Conservation (phyloP, 108 stramenopile genomes). For the Fistulifera pelliculosa region DNA sequence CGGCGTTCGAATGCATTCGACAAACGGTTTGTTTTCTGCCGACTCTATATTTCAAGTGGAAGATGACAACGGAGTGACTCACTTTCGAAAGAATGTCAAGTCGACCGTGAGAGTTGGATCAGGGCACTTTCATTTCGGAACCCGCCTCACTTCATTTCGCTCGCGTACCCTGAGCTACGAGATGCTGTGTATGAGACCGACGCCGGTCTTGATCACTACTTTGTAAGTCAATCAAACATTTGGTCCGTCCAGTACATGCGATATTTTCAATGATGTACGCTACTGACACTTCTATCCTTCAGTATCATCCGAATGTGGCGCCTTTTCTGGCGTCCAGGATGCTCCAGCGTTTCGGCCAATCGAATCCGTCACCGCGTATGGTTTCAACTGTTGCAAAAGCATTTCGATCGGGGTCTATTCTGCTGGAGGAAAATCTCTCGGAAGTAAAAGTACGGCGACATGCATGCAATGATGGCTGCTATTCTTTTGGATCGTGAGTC, state of each 20-base stretch:
- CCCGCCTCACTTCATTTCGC: slow-evolving; percentile 20
- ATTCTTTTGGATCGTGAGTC: slow-evolving; percentile 51
- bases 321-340: slow-evolving; percentile 44
- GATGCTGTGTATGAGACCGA: slow-evolving; percentile 37
- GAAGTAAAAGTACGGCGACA: slow-evolving; percentile 49
- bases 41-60: slow-evolving; percentile 37
- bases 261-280: not conserved
- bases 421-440: slow-evolving; percentile 16
- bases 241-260: not conserved
- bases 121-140: slow-evolving; percentile 26
- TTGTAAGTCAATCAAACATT: not conserved
- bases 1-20: not conserved
- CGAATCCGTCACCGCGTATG: slow-evolving; percentile 47
- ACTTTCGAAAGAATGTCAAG: slow-evolving; percentile 37
- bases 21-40: slow-evolving; percentile 1
- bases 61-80: slow-evolving; percentile 25
- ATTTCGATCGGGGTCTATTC: slow-evolving; percentile 25
- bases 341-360: slow-evolving; percentile 37
- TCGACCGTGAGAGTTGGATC: slow-evolving; percentile 31
- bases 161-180: slow-evolving; percentile 23
- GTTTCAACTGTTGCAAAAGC: slow-evolving; percentile 32
- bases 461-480: slow-evolving; percentile 50
- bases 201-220: slow-evolving; percentile 25
- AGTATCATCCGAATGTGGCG: slow-evolving; percentile 39
- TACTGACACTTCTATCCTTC: slow-evolving; percentile 3